phyloP scores from a whole-genome alignment of 208 protist genomes.

The Novymonas esmeraldas region DNA sequence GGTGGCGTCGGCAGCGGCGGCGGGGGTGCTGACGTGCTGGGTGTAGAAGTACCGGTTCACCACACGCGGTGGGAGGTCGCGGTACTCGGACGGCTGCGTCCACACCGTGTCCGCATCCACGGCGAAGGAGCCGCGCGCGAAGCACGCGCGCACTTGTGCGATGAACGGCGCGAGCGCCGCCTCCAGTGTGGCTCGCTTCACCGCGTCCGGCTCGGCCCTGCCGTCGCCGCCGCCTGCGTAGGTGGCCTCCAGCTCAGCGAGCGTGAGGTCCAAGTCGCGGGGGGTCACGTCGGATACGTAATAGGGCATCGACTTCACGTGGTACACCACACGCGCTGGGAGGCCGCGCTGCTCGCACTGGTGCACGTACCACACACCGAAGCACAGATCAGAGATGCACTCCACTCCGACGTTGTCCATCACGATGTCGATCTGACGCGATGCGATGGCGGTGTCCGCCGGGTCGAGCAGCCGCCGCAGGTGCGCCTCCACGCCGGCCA shows the following conservation, averaged over 20 bases:
- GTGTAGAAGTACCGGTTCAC: conserved; percentile 87
- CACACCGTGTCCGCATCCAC: conserved; percentile 82
- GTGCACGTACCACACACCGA: conserved; percentile 77
- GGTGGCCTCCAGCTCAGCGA: conserved; percentile 45
- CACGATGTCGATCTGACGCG: conserved; percentile 71
- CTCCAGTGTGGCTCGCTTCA: conserved; percentile 29
- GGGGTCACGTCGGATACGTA: conserved; percentile 90
- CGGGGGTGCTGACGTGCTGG: conserved; percentile 40
- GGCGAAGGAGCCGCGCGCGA: conserved; percentile 42
- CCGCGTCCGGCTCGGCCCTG: conserved; percentile 20
- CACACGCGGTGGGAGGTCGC: conserved; percentile 80
- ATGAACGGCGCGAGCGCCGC: conserved; percentile 57
- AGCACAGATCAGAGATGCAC: conserved; percentile 74
- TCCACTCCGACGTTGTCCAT: conserved; percentile 91
- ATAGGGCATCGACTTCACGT: conserved; percentile 90
- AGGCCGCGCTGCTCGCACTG: conserved; percentile 31
- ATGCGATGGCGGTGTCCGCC: conserved; percentile 11
- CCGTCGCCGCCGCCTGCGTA: conserved; percentile 17
- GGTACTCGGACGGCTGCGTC: conserved; percentile 87
- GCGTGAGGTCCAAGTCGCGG: conserved; percentile 66
- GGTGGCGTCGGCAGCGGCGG: conserved; percentile 10
- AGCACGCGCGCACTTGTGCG: conserved; percentile 36
- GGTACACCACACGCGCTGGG: conserved; percentile 59
- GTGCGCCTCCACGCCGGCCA: conserved; percentile 39
- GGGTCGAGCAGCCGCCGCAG: conserved; percentile 39